Evolutionary conservation across 1,139 yeast species (phyloP).

Genomic region (Debaryomyces fabryi): DNA sequence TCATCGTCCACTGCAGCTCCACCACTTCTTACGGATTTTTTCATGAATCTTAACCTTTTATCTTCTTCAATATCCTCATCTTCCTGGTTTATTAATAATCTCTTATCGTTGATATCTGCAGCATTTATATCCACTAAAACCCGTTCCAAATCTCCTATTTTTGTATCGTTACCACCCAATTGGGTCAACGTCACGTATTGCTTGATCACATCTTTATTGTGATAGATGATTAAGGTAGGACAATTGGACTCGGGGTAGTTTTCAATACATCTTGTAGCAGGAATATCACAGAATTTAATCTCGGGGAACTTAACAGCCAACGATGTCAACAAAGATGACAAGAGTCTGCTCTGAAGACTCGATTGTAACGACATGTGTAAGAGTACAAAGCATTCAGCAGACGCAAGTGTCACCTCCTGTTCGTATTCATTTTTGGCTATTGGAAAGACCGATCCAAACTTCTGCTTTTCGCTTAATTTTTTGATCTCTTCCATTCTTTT

Average conservation of each 20-base stretch:
- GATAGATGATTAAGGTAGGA: slow-evolving; percentile 86
- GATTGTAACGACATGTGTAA: slow-evolving; percentile 77
- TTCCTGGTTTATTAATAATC: slow-evolving; percentile 66
- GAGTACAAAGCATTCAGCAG: slow-evolving; percentile 60
- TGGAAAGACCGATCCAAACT: slow-evolving; percentile 76
- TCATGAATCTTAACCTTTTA: slow-evolving; percentile 54
- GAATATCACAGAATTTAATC: slow-evolving; percentile 87
- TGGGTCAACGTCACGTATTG: slow-evolving; percentile 79
- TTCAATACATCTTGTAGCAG: slow-evolving; percentile 86
- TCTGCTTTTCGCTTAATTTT: slow-evolving; percentile 59
- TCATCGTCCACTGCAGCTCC: slow-evolving; percentile 29
- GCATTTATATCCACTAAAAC: slow-evolving; percentile 68
- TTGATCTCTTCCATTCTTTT: slow-evolving; percentile 76
- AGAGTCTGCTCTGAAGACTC: slow-evolving; percentile 71
- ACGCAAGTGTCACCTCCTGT: slow-evolving; percentile 81
- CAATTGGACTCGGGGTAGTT: slow-evolving; percentile 87
- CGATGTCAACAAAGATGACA: slow-evolving; percentile 54
- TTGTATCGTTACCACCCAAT: slow-evolving; percentile 82
- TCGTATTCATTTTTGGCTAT: slow-evolving; percentile 87
- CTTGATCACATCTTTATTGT: slow-evolving; percentile 71
- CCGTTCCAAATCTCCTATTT: slow-evolving; percentile 66
- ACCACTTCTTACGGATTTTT: slow-evolving; percentile 52
- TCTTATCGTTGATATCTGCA: slow-evolving; percentile 62
- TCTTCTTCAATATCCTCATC: slow-evolving; percentile 49
- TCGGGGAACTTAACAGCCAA: slow-evolving; percentile 70